Percentiles rank a stretch among this genome's conserved stretches.
Evolutionary conservation across 768 basidiomycete genomes (phyloP).

Genomic region (Pulveroboletus sp.): DNA sequence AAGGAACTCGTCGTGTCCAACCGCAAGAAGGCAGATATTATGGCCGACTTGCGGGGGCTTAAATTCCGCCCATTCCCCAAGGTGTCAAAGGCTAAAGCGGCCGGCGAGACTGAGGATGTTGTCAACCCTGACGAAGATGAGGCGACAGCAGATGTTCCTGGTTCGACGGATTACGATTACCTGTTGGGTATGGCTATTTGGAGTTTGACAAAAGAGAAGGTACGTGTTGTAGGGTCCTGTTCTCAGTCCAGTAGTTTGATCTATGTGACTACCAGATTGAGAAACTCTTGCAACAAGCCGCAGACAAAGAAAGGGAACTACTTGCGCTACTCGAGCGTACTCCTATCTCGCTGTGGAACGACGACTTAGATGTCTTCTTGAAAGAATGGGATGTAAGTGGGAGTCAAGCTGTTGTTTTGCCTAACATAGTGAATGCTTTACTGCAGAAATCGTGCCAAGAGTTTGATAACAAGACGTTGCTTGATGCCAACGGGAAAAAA

Average conservation of each 20-base stretch:
- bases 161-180: slow-evolving; percentile 82
- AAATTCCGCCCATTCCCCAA: slow-evolving; percentile 95
- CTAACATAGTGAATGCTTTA: slow-evolving; percentile 2
- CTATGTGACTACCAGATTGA: slow-evolving; percentile 57
- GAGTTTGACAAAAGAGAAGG: slow-evolving; percentile 93
- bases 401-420: neutral
- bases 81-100: slow-evolving; percentile 59
- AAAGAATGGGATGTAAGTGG: slow-evolving; percentile 77
- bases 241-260: slow-evolving; percentile 6
- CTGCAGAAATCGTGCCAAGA: slow-evolving; percentile 39
- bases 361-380: slow-evolving; percentile 82
- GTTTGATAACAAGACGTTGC: slow-evolving; percentile 43
- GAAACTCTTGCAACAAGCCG: slow-evolving; percentile 75
- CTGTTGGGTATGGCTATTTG: slow-evolving; percentile 93
- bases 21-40: slow-evolving; percentile 85
- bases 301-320: slow-evolving; percentile 81
- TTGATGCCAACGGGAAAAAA: slow-evolving; percentile 50
- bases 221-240: slow-evolving; percentile 24
- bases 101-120: slow-evolving; percentile 61
- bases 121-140: slow-evolving; percentile 50
- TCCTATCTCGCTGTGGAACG: slow-evolving; percentile 85
- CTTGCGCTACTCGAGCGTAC: slow-evolving; percentile 71
- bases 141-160: slow-evolving; percentile 40
- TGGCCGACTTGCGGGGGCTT: slow-evolving; percentile 75
- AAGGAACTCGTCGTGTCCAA: slow-evolving; percentile 79